phyloP scores from a whole-genome alignment of 1,284 basidiomycete species.

The Tetrapyrgos nigripes region DNA sequence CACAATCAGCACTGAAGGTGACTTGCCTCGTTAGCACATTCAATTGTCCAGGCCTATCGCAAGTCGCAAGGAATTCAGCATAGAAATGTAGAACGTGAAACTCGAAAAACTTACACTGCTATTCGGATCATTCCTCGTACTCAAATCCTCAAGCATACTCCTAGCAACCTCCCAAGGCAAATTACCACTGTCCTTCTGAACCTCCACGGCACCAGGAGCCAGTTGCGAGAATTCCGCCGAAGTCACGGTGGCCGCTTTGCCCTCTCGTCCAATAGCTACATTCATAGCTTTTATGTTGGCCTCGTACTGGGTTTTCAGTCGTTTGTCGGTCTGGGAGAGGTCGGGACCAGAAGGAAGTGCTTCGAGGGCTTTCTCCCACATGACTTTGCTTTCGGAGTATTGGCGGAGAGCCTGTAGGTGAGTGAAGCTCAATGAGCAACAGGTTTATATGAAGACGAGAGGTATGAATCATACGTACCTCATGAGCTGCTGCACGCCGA shows the following conservation, averaged over 20 bases:
- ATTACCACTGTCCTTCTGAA: background rate
- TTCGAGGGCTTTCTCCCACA: slow-evolving; percentile 34
- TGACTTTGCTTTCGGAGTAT: background rate
- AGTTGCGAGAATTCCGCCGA: too few species aligned
- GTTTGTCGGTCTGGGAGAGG: slow-evolving; percentile 31
- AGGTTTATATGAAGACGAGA: background rate
- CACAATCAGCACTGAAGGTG: background rate
- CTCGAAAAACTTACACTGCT: slow-evolving; percentile 33
- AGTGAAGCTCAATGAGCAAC: background rate
- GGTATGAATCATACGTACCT: slow-evolving; percentile 10
- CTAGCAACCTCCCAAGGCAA: slow-evolving; percentile 28
- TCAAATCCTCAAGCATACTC: slow-evolving; percentile 19
- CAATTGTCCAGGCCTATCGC: slow-evolving; percentile 42
- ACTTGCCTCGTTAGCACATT: slow-evolving; percentile 35
- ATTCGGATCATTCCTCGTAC: slow-evolving; percentile 10
- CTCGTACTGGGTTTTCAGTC: slow-evolving; percentile 35
- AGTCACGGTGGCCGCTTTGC: too few species aligned
- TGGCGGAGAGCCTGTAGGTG: background rate
- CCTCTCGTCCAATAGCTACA: slow-evolving; percentile 25
- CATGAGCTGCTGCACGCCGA: slow-evolving; percentile 18
- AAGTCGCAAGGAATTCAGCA: slow-evolving; percentile 28
- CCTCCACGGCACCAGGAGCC: background rate
- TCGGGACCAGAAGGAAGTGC: slow-evolving; percentile 32
- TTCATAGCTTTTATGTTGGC: slow-evolving; percentile 34
- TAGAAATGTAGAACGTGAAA: background rate